Base-by-base conservation (phyloP, 2,329 filamentous ascomycete genomes). In the Zalaria obscura region DNA sequence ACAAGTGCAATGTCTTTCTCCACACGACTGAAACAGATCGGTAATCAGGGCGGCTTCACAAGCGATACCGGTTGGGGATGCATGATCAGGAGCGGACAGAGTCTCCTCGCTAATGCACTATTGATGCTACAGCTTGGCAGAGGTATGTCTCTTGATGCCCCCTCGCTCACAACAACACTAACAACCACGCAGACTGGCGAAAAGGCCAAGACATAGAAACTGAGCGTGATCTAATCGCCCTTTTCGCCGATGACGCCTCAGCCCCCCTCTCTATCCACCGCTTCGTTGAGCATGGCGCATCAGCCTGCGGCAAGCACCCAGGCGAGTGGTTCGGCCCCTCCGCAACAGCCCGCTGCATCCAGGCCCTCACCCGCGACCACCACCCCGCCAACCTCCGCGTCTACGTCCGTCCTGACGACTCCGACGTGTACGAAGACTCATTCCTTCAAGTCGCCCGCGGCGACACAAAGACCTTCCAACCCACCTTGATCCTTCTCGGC, bases 261-360 rank as follows among this genome's bases (percentile, higher is more conserved):
- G 87, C 91, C 3, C 85, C 87, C 1, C 96, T 93, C 57, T 96
- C 89, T 1, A 86, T 98, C 51, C 91, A 98, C 55, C 84, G 80
- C 47, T 98, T 98, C 55, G 91, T 98, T 31, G 72, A 80, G 40
- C 83, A 94, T 52, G 91, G 91, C 11, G 87, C 87, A 25, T 70
- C 74, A 31, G 80, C 82, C 3, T 98, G 91, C 60, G 88, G 86
- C 3, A 96, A 94, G 62, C 84, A 93, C 55, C 91, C 91, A 0
- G 91, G 91, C 32, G 86, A 96, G 63, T 98, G 91, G 91, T 98
- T 98, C 63, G 91, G 91, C 0, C 91, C 91, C n/a, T 95, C 87
- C 11, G 91, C 91, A 5, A 93, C 91, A 6, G 88, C 91, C 37
- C 78, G 81, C 43, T 96, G 91, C 60, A 95, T 98, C 50, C 81